A percentile compares a stretch with the other conserved stretches of the same genome.
Evolutionary conservation across 2,329 filamentous ascomycete genomes (phyloP).

Genomic region (Stenocarpella maydis): DNA sequence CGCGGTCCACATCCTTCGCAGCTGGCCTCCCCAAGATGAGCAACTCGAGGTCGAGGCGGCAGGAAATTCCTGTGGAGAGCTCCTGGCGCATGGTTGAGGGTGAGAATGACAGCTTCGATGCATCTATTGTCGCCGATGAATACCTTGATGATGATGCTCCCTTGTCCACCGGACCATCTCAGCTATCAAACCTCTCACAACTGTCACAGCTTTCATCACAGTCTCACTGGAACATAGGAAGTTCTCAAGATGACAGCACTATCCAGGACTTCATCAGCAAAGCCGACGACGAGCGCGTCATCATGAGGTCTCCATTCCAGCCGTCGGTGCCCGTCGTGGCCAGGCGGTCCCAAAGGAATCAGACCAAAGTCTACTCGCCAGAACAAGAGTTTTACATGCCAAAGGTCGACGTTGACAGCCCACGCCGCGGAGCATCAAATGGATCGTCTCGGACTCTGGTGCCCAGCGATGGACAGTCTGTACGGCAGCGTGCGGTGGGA

Average conservation of each 20-base stretch:
- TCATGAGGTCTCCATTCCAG: slow-evolving; percentile 62
- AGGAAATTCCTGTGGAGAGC: slow-evolving; percentile 55
- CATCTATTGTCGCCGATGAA: slow-evolving; percentile 58
- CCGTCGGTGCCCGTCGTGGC: slow-evolving; percentile 57
- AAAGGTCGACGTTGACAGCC: slow-evolving; percentile 51
- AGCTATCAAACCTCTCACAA: slow-evolving; percentile 47
- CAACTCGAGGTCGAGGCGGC: slow-evolving; percentile 35
- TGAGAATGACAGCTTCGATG: slow-evolving; percentile 69
- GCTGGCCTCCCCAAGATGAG: slow-evolving; percentile 12
- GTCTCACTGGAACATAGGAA: slow-evolving; percentile 49
- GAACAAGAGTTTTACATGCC: slow-evolving; percentile 65
- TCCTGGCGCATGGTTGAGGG: slow-evolving; percentile 70
- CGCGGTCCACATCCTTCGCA: neutral
- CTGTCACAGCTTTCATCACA: slow-evolving; percentile 40
- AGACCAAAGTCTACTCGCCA: slow-evolving; percentile 49
- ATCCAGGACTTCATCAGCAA: slow-evolving; percentile 61
- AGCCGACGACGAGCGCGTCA: slow-evolving; percentile 64
- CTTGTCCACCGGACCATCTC: slow-evolving; percentile 56
- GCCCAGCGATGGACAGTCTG: slow-evolving; percentile 41
- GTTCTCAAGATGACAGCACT: slow-evolving; percentile 61
- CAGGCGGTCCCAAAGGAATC: slow-evolving; percentile 41
- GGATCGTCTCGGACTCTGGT: slow-evolving; percentile 47
- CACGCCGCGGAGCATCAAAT: slow-evolving; percentile 45
- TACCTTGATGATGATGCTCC: slow-evolving; percentile 50
- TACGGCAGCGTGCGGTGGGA: slow-evolving; percentile 39